Base-by-base conservation (phyloP, 208 protist species). In the Endotrypanum monterogeii region DNA sequence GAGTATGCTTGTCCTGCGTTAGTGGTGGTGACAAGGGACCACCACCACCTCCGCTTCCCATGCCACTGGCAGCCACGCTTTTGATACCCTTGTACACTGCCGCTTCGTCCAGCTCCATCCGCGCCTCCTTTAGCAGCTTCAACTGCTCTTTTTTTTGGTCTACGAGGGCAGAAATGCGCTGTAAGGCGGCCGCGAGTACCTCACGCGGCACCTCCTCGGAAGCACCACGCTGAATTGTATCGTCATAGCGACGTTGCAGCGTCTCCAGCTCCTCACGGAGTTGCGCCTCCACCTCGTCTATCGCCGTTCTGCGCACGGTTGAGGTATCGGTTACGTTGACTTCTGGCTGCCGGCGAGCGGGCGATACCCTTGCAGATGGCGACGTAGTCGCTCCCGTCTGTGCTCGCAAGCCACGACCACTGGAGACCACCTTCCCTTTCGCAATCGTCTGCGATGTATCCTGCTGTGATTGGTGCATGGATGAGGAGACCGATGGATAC, bases 91-190 rank as follows among this genome's bases (percentile, higher is more conserved):
- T 39, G 20, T 30, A 4, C 48, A 32, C n/a, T 61, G 67, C 66
- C 16, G 77, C 73, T 25, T 52, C 67, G n/a, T 73, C 65, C 44
- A 94, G 18, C 70, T 96, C 88, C 3, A 68, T 54, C 6, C 86
- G 80, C 1, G 88, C 88, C 48, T 83, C 84, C 41, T 84, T 83
- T 60, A 96, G 79, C 28, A 97, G 73, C 23, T 85, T 83, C 39
- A 96, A 82, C 75, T 97, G 93, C 56, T 94, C 86, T 39, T 86
- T 85, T 74, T 96, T 97, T 32, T 88, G 85, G 7, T 96, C 85
- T 41, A 97, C 89, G 23, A 88, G 79, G 8, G 71, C 78, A 2
- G 89, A 79, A 25, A 97, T 75, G 20, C 81, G 87, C 16, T 84
- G 80, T 61, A 96, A 70, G 1, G 84, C 83, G 0, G 83, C 76